phyloP scores from a whole-genome alignment of 2,329 filamentous ascomycete species.

The Aspergillus hiratsukae region DNA sequence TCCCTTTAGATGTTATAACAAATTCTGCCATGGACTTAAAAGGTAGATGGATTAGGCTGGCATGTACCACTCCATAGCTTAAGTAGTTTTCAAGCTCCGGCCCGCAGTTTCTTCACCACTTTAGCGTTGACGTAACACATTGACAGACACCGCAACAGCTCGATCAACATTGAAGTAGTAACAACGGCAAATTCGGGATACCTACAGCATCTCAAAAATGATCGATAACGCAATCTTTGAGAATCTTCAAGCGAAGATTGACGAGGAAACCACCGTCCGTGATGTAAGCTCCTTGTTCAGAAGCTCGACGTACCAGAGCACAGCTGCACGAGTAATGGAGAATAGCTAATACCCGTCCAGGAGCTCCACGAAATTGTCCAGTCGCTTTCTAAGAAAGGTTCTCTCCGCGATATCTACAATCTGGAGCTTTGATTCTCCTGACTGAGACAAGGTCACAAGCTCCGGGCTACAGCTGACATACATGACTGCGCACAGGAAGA shows the following conservation, averaged over 20 bases:
- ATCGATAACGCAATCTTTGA: conserved; percentile 83
- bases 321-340: not conserved
- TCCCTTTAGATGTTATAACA: not conserved
- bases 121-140: conserved; percentile 16
- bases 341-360: conserved; percentile 32
- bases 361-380: conserved; percentile 77
- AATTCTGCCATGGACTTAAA: not conserved
- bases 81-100: conserved; percentile 3
- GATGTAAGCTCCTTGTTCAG: conserved; percentile 51
- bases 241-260: conserved; percentile 80
- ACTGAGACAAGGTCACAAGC: not conserved
- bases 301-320: not conserved
- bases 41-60: not conserved
- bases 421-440: not conserved
- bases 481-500: conserved; percentile 49
- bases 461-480: not conserved
- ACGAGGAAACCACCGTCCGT: conserved; percentile 75
- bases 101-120: conserved; percentile 16
- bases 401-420: not conserved
- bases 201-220: conserved; percentile 42
- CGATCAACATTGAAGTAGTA: conserved; percentile 22
- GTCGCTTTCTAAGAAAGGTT: conserved; percentile 71
- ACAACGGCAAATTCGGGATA: not conserved
- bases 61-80: not conserved
- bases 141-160: conserved; percentile 2